These are phyloP conservation scores for Climacium dendroides DNA, from an alignment of 225 moss, liverwort and hornwort genomes.

Conservation along the genomic window DNA sequence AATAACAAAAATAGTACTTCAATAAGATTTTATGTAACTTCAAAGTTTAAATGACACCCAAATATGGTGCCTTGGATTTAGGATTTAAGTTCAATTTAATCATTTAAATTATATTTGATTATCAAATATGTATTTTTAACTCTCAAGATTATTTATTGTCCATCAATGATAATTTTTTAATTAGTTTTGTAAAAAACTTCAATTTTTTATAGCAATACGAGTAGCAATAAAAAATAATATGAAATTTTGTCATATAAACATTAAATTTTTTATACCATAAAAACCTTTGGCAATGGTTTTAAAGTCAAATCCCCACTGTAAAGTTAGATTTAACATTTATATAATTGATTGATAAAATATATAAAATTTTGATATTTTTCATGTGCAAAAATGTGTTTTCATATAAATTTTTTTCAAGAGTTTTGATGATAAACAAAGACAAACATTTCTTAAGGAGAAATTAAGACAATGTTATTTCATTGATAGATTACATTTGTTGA, in stretches of 20 bases:
- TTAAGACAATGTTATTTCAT: background rate
- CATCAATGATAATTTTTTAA: background rate
- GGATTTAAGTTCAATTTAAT: too few relatives aligned
- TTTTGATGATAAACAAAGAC: background rate
- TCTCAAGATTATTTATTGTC: background rate
- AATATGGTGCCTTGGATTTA: background rate
- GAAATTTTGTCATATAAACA: too few relatives aligned
- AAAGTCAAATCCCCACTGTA: background rate
- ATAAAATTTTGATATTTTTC: background rate
- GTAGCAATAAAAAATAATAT: too few relatives aligned
- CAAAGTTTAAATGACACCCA: background rate
- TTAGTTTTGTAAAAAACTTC: background rate
- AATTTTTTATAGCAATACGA: too few relatives aligned
- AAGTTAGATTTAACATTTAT: background rate
- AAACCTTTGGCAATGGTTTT: fast-evolving
- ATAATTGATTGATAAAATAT: background rate
- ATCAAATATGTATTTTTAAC: background rate
- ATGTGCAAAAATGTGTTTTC: fast-evolving
- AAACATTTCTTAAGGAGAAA: background rate
- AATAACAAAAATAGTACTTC: background rate
- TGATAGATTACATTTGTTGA: too few relatives aligned
- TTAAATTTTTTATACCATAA: too few relatives aligned
- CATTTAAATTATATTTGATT: too few relatives aligned
- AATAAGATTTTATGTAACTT: background rate
- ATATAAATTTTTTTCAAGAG: fast-evolving